A percentile compares a stretch with the other conserved stretches of the same genome.
Evolutionary conservation across 2,329 filamentous ascomycete species (phyloP).

Genomic region (Trichoderma breve): DNA sequence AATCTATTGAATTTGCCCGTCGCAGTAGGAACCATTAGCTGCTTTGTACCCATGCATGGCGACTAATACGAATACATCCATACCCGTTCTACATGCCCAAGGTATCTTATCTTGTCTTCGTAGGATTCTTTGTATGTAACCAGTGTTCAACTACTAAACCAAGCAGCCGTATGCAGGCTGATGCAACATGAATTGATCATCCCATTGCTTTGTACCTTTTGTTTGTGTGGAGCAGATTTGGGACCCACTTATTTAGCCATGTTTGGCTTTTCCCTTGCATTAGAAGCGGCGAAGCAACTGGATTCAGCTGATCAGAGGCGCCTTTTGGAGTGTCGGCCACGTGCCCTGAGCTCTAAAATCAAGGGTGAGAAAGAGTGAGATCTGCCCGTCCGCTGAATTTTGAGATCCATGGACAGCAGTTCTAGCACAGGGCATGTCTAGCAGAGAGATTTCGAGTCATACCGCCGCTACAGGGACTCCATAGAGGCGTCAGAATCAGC

Average conservation of each 20-base stretch:
- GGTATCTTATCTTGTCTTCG: neutral
- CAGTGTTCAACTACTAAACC: neutral
- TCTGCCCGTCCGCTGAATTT: neutral
- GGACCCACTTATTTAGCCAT: neutral
- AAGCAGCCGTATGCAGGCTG: neutral
- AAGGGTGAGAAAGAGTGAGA: neutral
- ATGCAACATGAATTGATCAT: neutral
- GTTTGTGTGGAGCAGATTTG: constrained; percentile 3
- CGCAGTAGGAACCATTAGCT: neutral
- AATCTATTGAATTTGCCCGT: neutral
- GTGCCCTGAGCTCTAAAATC: neutral
- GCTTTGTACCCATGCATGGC: neutral
- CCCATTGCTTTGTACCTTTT: neutral
- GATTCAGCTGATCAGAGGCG: neutral
- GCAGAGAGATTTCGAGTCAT: neutral
- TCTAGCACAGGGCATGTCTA: neutral
- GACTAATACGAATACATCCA: neutral
- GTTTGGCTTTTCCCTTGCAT: constrained; percentile 18
- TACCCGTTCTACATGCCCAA: neutral
- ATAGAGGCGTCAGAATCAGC: neutral
- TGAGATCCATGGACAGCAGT: neutral
- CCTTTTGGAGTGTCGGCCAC: neutral
- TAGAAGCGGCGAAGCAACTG: neutral
- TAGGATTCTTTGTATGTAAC: neutral
- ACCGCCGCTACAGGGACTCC: neutral